Conservation (phyloP, 1,139 yeast genomes). For the Hansenula sp. region DNA sequence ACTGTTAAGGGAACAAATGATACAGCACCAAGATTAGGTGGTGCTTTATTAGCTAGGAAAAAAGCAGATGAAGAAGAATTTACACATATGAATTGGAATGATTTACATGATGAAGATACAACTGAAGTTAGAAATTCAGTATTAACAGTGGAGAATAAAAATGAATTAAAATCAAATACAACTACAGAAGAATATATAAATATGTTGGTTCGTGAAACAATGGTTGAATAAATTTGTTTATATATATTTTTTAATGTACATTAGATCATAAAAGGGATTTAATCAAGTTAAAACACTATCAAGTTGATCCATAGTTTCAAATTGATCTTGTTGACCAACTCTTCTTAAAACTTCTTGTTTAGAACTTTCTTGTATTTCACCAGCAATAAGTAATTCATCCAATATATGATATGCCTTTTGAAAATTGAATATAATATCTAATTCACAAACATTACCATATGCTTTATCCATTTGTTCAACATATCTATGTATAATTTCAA, state of each 20-base stretch:
- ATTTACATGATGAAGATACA: conserved; percentile 34
- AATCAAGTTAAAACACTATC: conserved; percentile 35
- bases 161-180: conserved; percentile 27
- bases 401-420: conserved; percentile 88
- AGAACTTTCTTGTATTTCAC: conserved; percentile 81
- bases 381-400: conserved; percentile 81
- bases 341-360: conserved; percentile 73
- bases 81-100: conserved; percentile 44
- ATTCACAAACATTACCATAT: conserved; percentile 94
- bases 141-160: conserved; percentile 17
- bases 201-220: conserved; percentile 21
- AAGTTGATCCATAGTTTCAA: conserved; percentile 60
- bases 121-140: conserved; percentile 29
- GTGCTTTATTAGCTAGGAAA: conserved; percentile 72
- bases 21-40: conserved; percentile 63
- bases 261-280: background rate
- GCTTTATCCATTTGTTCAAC: conserved; percentile 97
- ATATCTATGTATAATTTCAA: conserved; percentile 86
- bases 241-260: background rate
- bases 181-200: conserved; percentile 31
- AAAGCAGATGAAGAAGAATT: conserved; percentile 72
- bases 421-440: conserved; percentile 92
- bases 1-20: conserved; percentile 68
- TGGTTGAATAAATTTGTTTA: conserved; percentile 4
- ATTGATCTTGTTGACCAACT: conserved; percentile 75